phyloP scores from a whole-genome alignment of 805 yeast species.

The Schwanniomyces yamadae region DNA sequence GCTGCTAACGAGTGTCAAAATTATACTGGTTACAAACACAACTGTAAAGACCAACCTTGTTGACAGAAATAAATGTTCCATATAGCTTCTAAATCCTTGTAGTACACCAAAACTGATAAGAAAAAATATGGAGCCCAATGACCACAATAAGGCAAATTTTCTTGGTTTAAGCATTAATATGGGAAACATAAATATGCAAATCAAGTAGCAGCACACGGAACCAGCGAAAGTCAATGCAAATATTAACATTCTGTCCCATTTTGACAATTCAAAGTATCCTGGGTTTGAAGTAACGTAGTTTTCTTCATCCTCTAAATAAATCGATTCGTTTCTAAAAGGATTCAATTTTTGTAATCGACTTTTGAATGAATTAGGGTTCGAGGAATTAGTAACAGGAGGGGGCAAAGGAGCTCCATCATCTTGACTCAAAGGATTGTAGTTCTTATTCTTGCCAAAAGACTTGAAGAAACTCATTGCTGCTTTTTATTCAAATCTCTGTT shows the following conservation, averaged over 20 bases:
- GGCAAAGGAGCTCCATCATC: constrained; percentile 37
- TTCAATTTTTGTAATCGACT: constrained; percentile 34
- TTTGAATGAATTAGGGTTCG: constrained; percentile 20
- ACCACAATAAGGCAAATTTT: constrained; percentile 48
- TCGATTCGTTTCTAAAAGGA: constrained; percentile 37
- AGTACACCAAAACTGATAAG: constrained; percentile 46
- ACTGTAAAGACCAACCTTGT: constrained; percentile 40
- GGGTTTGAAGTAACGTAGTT: constrained; percentile 45
- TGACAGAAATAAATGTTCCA: constrained; percentile 42
- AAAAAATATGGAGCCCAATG: constrained; percentile 46
- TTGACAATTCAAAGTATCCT: constrained; percentile 41
- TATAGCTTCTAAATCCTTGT: constrained; percentile 41
- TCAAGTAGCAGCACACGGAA: constrained; percentile 38
- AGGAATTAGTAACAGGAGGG: constrained; percentile 34
- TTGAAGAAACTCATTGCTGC: constrained; percentile 40
- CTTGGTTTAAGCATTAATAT: constrained; percentile 42
- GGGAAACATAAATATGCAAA: constrained; percentile 45
- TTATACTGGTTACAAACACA: constrained; percentile 36
- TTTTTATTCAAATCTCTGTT: not conserved
- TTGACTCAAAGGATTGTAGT: constrained; percentile 32
- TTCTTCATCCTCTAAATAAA: constrained; percentile 42
- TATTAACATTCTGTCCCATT: constrained; percentile 48
- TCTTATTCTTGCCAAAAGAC: constrained; percentile 20
- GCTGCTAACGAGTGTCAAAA: constrained; percentile 39
- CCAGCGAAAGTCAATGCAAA: constrained; percentile 46